Conservation (phyloP, 2,329 filamentous ascomycete species). For the Colletotrichum orchidophilum region DNA sequence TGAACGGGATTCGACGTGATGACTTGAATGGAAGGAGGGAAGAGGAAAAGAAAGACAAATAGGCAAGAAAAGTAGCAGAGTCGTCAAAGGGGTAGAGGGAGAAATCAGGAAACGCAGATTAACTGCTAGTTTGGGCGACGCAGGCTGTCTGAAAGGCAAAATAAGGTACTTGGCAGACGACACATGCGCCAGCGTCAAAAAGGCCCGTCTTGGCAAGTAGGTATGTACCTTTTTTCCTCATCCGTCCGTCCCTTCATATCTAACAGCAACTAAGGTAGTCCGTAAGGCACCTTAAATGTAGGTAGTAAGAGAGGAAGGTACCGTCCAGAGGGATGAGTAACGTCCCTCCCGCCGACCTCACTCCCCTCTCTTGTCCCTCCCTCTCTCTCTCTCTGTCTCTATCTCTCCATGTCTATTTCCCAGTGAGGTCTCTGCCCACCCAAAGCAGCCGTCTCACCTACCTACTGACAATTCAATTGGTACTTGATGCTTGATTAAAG, state of each 20-base stretch:
- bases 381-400: background rate
- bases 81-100: background rate
- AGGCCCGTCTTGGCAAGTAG: constrained; percentile 13
- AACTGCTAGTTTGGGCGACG: constrained; percentile 6
- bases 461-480: background rate
- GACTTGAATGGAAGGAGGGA: background rate
- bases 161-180: constrained; percentile 6
- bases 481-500: constrained; percentile 24
- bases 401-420: background rate
- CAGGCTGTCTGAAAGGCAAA: background rate
- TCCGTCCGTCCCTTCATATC: background rate
- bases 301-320: background rate
- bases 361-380: background rate
- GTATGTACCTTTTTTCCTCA: background rate
- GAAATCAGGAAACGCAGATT: constrained; percentile 4
- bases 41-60: background rate
- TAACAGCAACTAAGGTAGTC: no score
- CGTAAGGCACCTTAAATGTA: no score
- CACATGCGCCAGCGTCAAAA: background rate
- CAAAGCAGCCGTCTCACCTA: constrained; percentile 6
- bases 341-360: background rate
- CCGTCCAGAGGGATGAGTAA: background rate
- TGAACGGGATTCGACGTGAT: background rate
- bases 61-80: background rate
- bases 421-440: background rate